Evolutionary conservation across 2,329 filamentous ascomycete genomes (phyloP).

Genomic region (Aspergillus cejpii): DNA sequence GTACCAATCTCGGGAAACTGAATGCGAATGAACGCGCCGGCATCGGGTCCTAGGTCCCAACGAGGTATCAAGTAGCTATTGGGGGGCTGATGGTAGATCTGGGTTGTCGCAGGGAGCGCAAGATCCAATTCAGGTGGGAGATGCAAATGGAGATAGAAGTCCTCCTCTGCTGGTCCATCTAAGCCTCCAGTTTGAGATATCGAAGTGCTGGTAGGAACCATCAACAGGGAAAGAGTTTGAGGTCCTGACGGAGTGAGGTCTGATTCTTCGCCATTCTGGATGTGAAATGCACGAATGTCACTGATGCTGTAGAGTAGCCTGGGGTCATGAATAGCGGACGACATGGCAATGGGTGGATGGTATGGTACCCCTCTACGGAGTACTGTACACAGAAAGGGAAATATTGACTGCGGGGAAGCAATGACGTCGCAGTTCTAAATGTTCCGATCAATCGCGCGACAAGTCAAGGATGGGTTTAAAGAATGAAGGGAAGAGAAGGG

Average conservation of each 20-base stretch:
- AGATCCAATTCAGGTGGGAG: slow-evolving; percentile 91
- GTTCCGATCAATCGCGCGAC: too few relatives aligned
- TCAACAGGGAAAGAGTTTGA: slow-evolving; percentile 85
- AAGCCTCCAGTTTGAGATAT: slow-evolving; percentile 47
- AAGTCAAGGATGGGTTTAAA: too few relatives aligned
- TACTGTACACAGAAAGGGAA: too few relatives aligned
- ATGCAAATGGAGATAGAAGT: slow-evolving; percentile 95
- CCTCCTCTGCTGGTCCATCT: slow-evolving; percentile 63
- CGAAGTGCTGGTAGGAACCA: slow-evolving; percentile 84
- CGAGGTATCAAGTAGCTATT: slow-evolving; percentile 88
- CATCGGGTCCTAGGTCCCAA: slow-evolving; percentile 85
- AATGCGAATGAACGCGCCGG: slow-evolving; percentile 85
- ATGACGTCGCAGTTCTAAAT: too few relatives aligned
- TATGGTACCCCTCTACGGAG: too few relatives aligned
- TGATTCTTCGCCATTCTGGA: slow-evolving; percentile 78
- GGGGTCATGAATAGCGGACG: slow-evolving; percentile 30
- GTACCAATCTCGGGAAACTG: slow-evolving; percentile 73
- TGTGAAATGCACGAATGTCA: slow-evolving; percentile 85
- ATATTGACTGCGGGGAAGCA: too few relatives aligned
- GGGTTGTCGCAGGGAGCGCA: slow-evolving; percentile 86
- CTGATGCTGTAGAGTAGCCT: slow-evolving; percentile 50
- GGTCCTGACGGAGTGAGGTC: slow-evolving; percentile 76
- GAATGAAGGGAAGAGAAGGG: neutral
- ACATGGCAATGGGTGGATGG: slow-evolving; percentile 18
- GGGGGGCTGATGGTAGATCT: slow-evolving; percentile 94